Conservation (phyloP, 495 filamentous ascomycete species). For the Podospora tetraspora region DNA sequence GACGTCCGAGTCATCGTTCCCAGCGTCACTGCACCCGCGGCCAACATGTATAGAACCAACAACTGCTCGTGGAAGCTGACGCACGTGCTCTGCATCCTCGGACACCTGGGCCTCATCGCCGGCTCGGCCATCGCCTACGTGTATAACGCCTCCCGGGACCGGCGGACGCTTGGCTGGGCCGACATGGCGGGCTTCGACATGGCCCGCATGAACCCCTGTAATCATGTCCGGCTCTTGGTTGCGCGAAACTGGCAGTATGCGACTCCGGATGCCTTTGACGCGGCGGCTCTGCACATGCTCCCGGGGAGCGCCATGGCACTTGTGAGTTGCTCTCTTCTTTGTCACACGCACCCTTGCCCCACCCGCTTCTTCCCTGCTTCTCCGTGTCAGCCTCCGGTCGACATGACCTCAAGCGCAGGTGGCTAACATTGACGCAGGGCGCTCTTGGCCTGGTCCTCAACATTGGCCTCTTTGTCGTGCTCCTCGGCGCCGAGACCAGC, state of each 20-base stretch:
- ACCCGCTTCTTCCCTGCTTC: background rate
- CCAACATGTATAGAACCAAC: constrained; percentile 30
- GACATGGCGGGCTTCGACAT: background rate
- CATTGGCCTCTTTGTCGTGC: constrained; percentile 19
- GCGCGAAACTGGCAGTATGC: background rate
- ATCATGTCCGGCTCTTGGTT: background rate
- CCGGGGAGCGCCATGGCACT: constrained; percentile 17
- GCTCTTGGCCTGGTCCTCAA: constrained; percentile 22
- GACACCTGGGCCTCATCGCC: constrained; percentile 23
- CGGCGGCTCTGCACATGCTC: constrained; percentile 12
- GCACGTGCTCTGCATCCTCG: constrained; percentile 24
- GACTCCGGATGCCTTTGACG: constrained; percentile 3
- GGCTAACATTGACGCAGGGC: constrained; percentile 17
- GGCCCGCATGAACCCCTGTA: background rate
- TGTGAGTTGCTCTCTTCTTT: constrained; percentile 14
- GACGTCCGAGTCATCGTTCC: background rate
- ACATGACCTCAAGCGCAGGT: background rate
- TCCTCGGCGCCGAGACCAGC: constrained; percentile 21
- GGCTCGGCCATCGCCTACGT: constrained; percentile 18
- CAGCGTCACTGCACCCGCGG: background rate
- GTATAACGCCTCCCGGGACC: constrained; percentile 17
- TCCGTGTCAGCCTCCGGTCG: background rate
- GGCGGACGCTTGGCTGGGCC: background rate
- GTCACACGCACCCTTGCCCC: background rate
- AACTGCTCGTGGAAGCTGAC: constrained; percentile 28